Evolutionary conservation across 2,329 filamentous ascomycete genomes (phyloP), one percentile per base, ranked within the genome.

Genomic region (Epichloe gansuensis): DNA sequence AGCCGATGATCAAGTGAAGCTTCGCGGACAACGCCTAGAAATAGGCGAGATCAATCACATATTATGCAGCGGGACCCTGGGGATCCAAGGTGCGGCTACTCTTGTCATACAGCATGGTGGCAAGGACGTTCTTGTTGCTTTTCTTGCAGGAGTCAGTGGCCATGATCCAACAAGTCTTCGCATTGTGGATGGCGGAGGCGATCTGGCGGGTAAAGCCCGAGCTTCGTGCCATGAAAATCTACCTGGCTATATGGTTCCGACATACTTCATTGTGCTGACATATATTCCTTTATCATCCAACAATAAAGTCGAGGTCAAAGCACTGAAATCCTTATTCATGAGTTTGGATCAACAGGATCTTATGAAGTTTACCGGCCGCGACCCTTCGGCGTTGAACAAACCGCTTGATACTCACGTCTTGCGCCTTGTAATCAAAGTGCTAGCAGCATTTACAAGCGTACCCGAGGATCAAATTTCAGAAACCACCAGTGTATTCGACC

Each of bases 1-100:
- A 13, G 86, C 85, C 5, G 91, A 97, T 63, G 89, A 95, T 52
- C 91, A 97, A 67, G 84, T 95, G 56, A 97, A 97, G 65, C 76
- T 96, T 3, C 82, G 91, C 11, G 91, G 91, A 0, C 91, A 96
- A 65, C 77, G 91, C 13, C 76, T 97, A 1, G 91, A 97, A 62
- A 85, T 95, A 55, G 87, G 85, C 1, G 91, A 97, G 69, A 95
- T 96, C 66, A 93, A 95, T 59, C 83, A 91, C 48, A 80, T 86
- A 8, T 88, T 95, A 60, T 82, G 81, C 46, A 72, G 77, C 21
- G 78, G 78, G 0, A 74, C 80, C 0, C 56, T 66, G 0, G 70
- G 70, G 1, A 69, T 93, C 8, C 72, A 77, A 13, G 88, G 95
- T 59, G 82, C 88, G 0, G 82, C 82, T 3, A 94, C 90, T 0